Base-by-base conservation (phyloP, 164 flowering plant species). In the Pachysandra terminalis region DNA sequence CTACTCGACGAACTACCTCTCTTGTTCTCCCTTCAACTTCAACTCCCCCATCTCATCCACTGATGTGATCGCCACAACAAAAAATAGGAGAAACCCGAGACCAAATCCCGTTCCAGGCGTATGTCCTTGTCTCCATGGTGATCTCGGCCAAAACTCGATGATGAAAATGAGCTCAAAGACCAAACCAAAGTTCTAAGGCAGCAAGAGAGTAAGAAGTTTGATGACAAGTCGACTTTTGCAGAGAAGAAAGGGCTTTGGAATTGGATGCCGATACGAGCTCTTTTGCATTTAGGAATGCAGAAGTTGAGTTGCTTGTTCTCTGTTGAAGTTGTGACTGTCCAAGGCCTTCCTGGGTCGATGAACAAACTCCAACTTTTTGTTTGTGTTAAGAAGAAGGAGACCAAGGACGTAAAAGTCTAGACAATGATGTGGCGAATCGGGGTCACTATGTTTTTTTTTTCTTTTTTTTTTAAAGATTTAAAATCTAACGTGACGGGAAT, bases 251-350 rank as follows among this genome's bases (percentile, higher is more conserved):
- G 96, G 24, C 61, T 93, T 26, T 88, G 96, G 98, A 90, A 81
- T 27, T 94, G 98, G 98, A 91, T 91, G 80, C 93, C 98, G 0
- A 84, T 94, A 53, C 79, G 97, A 24, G 97, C 89, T 12, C 77
- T 94, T 41, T 72, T 90, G 0, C 97, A 85, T 64, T 86, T 94
- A 22, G 83, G 88, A 17, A 94, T 80, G 97, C 90, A 86, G 74
- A 87, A 89, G 64, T 28, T 91, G 72, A 85, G 93, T 64, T 85
- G 90, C 60, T 71, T 94, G 78, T 87, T 94, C 73, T 94, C 98
- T 19, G 89, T 94, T 2, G 98, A 94, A n/a, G n/a, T n/a, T n/a
- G n/a, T n/a, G n/a, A n/a, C n/a, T n/a, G n/a, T n/a, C n/a, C n/a
- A n/a, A n/a, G 87, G 87, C 58, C 87, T 94, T 16, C 95, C 95